Conservation (phyloP, 257 asterid species). For the Apocynum venetum region DNA sequence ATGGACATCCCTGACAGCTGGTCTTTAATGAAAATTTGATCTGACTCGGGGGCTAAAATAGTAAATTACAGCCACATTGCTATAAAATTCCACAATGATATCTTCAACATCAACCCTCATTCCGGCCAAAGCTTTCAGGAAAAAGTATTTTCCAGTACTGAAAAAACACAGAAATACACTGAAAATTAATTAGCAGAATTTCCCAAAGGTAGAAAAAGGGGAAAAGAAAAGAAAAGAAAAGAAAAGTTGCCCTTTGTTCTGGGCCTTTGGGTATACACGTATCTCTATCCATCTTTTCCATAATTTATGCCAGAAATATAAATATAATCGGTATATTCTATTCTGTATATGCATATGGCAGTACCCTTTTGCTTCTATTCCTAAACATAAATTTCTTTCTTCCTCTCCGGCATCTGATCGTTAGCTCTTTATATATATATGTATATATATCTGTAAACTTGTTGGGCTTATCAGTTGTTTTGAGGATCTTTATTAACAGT, state of each 20-base stretch:
- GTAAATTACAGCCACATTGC: constrained; percentile 5
- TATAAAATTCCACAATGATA: constrained; percentile 23
- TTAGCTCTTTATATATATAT: background rate
- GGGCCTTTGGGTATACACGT: background rate
- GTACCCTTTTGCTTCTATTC: background rate
- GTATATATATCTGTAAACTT: background rate
- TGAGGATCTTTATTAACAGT: constrained; percentile 12
- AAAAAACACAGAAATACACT: constrained; percentile 22
- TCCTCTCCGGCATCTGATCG: background rate
- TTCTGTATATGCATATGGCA: background rate
- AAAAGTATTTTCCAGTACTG: constrained; percentile 30
- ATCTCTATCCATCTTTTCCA: background rate
- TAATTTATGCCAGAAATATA: background rate
- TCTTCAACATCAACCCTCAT: constrained; percentile 47
- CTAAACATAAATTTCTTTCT: background rate
- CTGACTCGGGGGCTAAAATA: background rate
- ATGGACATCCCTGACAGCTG: background rate
- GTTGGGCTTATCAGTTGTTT: background rate
- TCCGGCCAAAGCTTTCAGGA: constrained; percentile 37
- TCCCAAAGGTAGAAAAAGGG: constrained; percentile 2
- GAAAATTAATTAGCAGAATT: constrained; percentile 2
- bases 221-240: background rate
- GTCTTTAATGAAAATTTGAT: constrained; percentile 8
- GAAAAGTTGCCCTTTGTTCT: constrained; percentile 10
- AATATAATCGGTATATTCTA: background rate